phyloP scores from a whole-genome alignment of 2,329 filamentous ascomycete genomes.

The Trichoderma koningiopsis region DNA sequence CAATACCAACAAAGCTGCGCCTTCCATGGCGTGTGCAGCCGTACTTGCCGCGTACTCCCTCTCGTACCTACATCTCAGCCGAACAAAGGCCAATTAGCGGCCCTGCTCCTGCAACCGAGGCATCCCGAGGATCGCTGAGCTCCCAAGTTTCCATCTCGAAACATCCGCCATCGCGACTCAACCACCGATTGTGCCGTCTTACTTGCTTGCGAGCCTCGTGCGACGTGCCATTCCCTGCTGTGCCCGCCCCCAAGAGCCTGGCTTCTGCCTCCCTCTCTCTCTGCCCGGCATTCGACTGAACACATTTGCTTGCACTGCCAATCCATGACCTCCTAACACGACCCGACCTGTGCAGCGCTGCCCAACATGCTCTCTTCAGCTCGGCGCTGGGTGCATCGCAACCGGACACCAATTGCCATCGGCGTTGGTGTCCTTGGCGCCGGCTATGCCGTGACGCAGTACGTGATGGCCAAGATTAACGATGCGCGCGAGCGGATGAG shows the following conservation, averaged over 20 bases:
- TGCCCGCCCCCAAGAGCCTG: neutral
- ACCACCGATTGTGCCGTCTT: neutral
- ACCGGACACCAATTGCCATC: constrained; percentile 86
- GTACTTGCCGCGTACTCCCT: constrained; percentile 8
- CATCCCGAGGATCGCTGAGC: constrained; percentile 2
- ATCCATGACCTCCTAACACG: constrained; percentile 23
- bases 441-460: constrained; percentile 90
- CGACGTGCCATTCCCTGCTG: neutral
- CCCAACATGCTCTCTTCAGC: constrained; percentile 66
- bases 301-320: constrained; percentile 5
- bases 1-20: neutral
- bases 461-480: constrained; percentile 86
- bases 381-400: constrained; percentile 88
- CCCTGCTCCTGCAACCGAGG: constrained; percentile 19
- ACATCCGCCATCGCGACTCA: constrained; percentile 15
- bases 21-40: neutral
- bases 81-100: constrained; percentile 13
- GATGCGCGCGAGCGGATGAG: constrained; percentile 96
- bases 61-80: constrained; percentile 1
- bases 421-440: constrained; percentile 85
- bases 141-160: neutral
- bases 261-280: neutral
- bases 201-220: neutral
- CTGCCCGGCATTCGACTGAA: neutral
- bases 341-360: constrained; percentile 19